Evolutionary conservation across 2,329 filamentous ascomycete species (phyloP).

Genomic region (Fonsecaea nubica): DNA sequence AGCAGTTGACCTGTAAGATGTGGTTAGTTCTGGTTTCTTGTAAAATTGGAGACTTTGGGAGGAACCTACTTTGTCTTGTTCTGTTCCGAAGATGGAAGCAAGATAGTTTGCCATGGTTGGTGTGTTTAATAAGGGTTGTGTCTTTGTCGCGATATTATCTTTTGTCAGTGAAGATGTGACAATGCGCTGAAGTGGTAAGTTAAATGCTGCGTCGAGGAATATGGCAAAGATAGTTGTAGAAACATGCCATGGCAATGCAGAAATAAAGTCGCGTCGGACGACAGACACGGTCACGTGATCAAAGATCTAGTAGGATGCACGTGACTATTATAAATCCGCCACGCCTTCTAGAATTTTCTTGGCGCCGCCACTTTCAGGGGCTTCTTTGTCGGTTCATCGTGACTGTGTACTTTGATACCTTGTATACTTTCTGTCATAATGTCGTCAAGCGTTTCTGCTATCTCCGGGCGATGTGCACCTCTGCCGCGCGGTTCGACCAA

Average conservation of each 20-base stretch:
- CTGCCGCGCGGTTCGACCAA: neutral
- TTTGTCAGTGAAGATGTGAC: neutral
- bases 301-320: neutral
- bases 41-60: constrained; percentile 6
- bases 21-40: constrained; percentile 34
- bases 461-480: neutral
- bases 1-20: constrained; percentile 77
- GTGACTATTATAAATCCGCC: constrained; percentile 19
- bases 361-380: neutral
- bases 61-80: constrained; percentile 79
- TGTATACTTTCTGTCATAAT: neutral
- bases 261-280: neutral
- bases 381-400: neutral
- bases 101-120: constrained; percentile 89
- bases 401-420: too few species aligned
- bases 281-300: neutral
- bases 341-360: constrained; percentile 23
- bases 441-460: neutral
- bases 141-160: neutral
- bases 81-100: constrained; percentile 98
- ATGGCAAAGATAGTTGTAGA: neutral
- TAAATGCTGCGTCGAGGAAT: neutral
- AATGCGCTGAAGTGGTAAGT: neutral
- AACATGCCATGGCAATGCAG: neutral
- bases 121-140: neutral